Evolutionary conservation across 176 grass and related monocot species (phyloP), one percentile per base, ranked within the genome.

Genomic region (Triticum aestivum): DNA sequence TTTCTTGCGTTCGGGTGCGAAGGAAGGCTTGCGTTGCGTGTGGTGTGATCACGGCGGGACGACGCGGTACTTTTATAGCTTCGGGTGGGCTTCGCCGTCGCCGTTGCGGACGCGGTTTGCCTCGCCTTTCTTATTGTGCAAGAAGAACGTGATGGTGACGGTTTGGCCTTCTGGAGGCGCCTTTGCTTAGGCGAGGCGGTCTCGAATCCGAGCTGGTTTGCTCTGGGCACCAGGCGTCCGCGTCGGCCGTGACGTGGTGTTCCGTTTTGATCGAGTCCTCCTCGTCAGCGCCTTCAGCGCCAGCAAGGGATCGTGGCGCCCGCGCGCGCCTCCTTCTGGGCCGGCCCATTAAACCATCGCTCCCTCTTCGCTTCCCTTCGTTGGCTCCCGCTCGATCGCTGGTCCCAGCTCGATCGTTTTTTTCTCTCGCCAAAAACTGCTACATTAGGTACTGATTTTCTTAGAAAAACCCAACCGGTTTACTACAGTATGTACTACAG

Each of bases 241-340:
- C 81, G 83, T 85, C 30, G 42, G 73, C 61, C 41, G 61, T 75
- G 83, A 85, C 41, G 51, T 54, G 51, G 15, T 54, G 51, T 54
- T 54, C 5, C 23, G 23, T 24, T 24, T 24, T 24, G 23, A 0
- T 24, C 23, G 23, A 24, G 23, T 24, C 23, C 23, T 24, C 23
- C 23, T 24, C 23, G 23, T 24, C 23, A 24, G 23, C 23, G 23
- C 23, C 23, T 24, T 24, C 23, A 24, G 23, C 23, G 23, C 23
- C 23, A 24, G 23, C 23, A 24, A 24, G 23, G 23, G 23, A 24
- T 24, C 23, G 23, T 24, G 23, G 23, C 23, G 23, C 23, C 23
- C 23, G 23, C 23, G 23, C 23, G 23, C 23, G 23, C 23, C 23
- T 24, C 23, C 23, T 24, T 24, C 23, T 24, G 23, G 23, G 23